Conservation (phyloP, 2,329 filamentous ascomycete genomes). For the Epichloe brachyelytri region DNA sequence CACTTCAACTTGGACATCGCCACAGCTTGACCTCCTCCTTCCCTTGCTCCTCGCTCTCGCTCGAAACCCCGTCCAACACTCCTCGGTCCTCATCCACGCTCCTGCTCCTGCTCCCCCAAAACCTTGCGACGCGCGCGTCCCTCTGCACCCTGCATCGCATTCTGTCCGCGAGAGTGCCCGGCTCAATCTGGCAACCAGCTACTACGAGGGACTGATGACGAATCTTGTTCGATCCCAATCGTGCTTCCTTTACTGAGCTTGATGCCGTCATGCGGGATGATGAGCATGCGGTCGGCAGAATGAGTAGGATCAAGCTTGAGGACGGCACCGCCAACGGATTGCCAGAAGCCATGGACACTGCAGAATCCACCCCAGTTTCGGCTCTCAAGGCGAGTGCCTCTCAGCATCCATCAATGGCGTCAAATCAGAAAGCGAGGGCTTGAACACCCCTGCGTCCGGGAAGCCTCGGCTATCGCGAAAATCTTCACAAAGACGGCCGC, state of each 20-base stretch:
- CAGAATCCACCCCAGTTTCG: slow-evolving; percentile 25
- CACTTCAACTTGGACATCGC: slow-evolving; percentile 5
- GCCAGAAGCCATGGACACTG: slow-evolving; percentile 28
- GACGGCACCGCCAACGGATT: slow-evolving; percentile 24
- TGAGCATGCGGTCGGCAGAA: slow-evolving; percentile 25
- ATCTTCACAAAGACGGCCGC: slow-evolving; percentile 52
- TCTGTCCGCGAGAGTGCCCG: not conserved
- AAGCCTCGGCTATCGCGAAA: slow-evolving; percentile 62
- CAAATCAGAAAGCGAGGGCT: slow-evolving; percentile 27
- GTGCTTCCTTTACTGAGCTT: not conserved
- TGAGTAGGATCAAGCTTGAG: slow-evolving; percentile 33
- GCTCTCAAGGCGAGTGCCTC: slow-evolving; percentile 19
- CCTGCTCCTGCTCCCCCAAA: not conserved
- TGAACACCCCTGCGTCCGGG: slow-evolving; percentile 34
- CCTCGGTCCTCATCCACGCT: not conserved
- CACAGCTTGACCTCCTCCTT: not conserved
- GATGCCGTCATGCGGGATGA: slow-evolving; percentile 27
- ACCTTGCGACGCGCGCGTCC: slow-evolving; percentile 2
- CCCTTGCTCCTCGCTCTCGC: not conserved
- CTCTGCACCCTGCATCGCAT: not conserved
- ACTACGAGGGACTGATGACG: too few relatives aligned
- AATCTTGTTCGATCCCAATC: not conserved
- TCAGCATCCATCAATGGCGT: slow-evolving; percentile 31
- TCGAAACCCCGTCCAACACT: slow-evolving; percentile 1
- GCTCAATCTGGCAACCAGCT: not conserved